phyloP scores from a whole-genome alignment of 108 stramenopile species.

The Aurantiochytrium sp. region DNA sequence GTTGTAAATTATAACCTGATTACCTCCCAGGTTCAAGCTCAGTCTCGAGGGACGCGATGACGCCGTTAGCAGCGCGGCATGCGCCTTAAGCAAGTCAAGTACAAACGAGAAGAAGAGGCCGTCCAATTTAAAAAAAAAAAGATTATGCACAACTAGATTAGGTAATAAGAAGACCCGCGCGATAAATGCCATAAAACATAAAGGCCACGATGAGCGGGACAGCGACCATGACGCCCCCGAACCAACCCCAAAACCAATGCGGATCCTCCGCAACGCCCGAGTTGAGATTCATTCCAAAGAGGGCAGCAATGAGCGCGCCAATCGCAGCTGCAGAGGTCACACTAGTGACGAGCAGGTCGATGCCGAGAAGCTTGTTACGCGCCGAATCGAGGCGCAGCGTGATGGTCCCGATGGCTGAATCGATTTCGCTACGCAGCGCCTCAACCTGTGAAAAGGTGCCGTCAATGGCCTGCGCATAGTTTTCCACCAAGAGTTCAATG shows the following conservation, averaged over 20 bases:
- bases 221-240: neutral
- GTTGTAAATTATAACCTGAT: no score
- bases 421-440: neutral
- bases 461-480: conserved; percentile 1
- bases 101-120: no score
- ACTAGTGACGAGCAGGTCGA: conserved; percentile 6
- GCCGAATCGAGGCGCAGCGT: neutral
- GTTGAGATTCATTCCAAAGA: neutral
- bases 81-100: no score
- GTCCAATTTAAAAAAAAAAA: no score
- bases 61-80: no score
- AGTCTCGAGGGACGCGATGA: no score
- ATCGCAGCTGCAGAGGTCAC: neutral
- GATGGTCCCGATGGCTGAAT: neutral
- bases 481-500: conserved; percentile 6
- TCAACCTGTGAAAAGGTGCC: neutral
- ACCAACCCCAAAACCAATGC: neutral
- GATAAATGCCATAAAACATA: neutral
- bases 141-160: neutral
- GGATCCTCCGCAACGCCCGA: neutral
- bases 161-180: neutral
- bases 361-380: neutral
- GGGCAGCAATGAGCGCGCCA: neutral
- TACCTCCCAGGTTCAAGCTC: no score
- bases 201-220: neutral